A percentile compares a stretch with the other conserved stretches of the same genome.
Conservation (phyloP, 1,139 yeast genomes). For the Hyphopichia buzzinii region DNA sequence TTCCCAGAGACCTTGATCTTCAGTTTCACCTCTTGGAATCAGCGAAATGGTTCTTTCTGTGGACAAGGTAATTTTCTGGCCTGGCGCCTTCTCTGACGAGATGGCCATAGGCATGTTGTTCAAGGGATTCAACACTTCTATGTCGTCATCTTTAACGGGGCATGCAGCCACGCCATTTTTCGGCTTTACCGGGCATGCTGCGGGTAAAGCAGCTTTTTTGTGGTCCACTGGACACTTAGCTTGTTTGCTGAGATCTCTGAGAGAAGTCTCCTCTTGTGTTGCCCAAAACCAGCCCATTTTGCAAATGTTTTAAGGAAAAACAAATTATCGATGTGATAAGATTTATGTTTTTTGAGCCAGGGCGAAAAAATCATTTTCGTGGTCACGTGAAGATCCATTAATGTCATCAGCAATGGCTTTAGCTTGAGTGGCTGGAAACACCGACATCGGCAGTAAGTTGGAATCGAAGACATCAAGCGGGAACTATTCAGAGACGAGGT, state of each 20-base stretch:
- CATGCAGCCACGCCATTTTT: constrained; percentile 8
- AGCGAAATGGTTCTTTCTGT: constrained; percentile 81
- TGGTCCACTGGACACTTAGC: constrained; percentile 16
- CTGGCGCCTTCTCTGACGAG: constrained; percentile 68
- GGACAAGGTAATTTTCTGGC: constrained; percentile 75
- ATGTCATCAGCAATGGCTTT: no score
- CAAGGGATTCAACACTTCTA: constrained; percentile 62
- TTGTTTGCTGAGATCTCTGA: constrained; percentile 6
- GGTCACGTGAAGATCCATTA: no score
- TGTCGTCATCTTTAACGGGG: constrained; percentile 15
- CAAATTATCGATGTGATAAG: not conserved
- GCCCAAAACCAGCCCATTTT: constrained; percentile 89
- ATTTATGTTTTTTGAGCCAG: not conserved
- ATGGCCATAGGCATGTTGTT: constrained; percentile 85
- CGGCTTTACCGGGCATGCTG: constrained; percentile 28
- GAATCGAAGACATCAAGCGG: no score
- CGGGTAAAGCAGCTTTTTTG: constrained; percentile 2
- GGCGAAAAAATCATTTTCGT: no score
- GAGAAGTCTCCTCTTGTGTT: constrained; percentile 19
- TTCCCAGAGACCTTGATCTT: constrained; percentile 82
- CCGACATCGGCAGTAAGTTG: no score
- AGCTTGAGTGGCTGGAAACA: no score
- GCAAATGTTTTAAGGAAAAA: not conserved
- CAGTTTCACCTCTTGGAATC: constrained; percentile 80
- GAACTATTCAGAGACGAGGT: no score